Percentiles rank a stretch among this genome's conserved stretches.
Conservation (phyloP, 2,329 filamentous ascomycete genomes). For the Lachnellula cervina region DNA sequence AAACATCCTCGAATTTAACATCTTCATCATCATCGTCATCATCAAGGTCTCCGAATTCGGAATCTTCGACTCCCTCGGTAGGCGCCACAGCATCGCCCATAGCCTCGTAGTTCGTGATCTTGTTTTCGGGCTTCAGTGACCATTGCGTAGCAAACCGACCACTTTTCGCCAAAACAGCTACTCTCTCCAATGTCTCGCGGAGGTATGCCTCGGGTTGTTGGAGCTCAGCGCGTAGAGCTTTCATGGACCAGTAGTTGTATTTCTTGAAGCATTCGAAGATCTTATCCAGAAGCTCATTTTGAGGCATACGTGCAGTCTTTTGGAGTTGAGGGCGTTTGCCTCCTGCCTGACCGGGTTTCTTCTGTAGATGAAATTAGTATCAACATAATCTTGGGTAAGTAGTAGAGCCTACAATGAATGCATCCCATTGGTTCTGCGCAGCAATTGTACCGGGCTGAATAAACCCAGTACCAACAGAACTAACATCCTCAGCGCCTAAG, state of each 20-base stretch:
- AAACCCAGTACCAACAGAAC: conserved; percentile 34
- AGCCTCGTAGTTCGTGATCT: conserved; percentile 46
- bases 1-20: conserved; percentile 77
- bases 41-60: conserved; percentile 49
- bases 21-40: conserved; percentile 63
- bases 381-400: neutral
- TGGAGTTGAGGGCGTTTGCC: conserved; percentile 64
- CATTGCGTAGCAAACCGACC: conserved; percentile 84
- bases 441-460: conserved; percentile 53
- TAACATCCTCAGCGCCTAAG: conserved; percentile 24
- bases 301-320: conserved; percentile 85
- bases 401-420: conserved; percentile 51
- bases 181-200: conserved; percentile 74
- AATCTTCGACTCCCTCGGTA: conserved; percentile 40
- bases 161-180: conserved; percentile 76
- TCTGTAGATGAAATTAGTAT: conserved; percentile 37
- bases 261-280: conserved; percentile 79
- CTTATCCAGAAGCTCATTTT: conserved; percentile 80
- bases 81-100: conserved; percentile 48
- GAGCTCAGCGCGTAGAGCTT: conserved; percentile 69
- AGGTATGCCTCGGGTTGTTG: conserved; percentile 92
- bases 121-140: conserved; percentile 70
- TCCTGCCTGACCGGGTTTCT: conserved; percentile 45
- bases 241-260: conserved; percentile 93
- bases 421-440: conserved; percentile 39